Conservation (phyloP, 805 yeast genomes). For the Teunomyces tritomae region DNA sequence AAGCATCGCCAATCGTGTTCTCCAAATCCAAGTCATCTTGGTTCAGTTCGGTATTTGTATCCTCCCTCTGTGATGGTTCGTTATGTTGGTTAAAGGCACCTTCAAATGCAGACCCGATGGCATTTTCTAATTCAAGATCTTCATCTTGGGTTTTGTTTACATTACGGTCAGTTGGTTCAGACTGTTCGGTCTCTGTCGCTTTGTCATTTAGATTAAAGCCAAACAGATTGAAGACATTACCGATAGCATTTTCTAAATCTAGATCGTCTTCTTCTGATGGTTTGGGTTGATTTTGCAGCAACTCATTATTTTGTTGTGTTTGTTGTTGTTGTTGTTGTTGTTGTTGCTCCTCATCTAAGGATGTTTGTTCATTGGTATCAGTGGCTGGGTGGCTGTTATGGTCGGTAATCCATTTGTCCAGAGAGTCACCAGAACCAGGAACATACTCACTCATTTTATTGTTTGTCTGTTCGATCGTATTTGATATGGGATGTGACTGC, state of each 20-base stretch:
- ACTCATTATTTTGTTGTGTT: background rate
- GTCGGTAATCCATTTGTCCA: background rate
- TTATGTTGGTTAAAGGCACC: background rate
- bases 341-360: background rate
- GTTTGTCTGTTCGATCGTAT: conserved; percentile 1
- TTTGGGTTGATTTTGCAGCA: conserved; percentile 10
- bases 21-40: conserved; percentile 16
- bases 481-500: conserved; percentile 17
- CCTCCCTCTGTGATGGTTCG: background rate
- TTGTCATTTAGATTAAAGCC: conserved; percentile 13
- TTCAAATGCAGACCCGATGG: conserved; percentile 13
- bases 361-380: background rate
- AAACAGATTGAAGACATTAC: conserved; percentile 37
- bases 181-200: background rate
- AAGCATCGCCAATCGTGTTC: conserved; percentile 31
- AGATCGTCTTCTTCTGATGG: conserved; percentile 14
- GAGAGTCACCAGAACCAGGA: background rate
- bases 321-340: background rate
- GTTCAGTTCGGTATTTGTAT: conserved; percentile 3
- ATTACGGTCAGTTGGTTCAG: background rate
- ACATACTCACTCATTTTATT: conserved; percentile 1
- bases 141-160: conserved; percentile 3
- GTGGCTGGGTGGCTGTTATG: background rate
- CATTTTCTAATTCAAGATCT: conserved; percentile 13
- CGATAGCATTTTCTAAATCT: conserved; percentile 35